Percentiles rank a stretch among this genome's conserved stretches.
Evolutionary conservation across 805 yeast species (phyloP).

Genomic region (Cyberlindnera mycetangii): DNA sequence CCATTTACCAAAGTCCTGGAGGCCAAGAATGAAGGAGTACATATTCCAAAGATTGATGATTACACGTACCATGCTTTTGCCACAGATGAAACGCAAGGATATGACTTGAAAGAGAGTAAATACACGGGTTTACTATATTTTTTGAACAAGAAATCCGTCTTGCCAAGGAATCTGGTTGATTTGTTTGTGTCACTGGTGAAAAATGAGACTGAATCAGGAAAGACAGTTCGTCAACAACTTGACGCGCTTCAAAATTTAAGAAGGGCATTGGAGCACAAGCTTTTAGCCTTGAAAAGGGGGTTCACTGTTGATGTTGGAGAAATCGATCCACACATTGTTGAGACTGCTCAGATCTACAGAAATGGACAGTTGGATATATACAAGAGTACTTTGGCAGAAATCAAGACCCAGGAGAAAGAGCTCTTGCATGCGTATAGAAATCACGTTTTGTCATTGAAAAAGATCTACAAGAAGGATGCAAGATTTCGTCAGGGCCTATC

Average conservation of each 20-base stretch:
- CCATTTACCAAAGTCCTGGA: slow-evolving; percentile 27
- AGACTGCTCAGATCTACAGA: slow-evolving; percentile 42
- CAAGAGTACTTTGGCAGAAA: slow-evolving; percentile 38
- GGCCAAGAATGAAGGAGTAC: slow-evolving; percentile 36
- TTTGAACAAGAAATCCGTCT: slow-evolving; percentile 26
- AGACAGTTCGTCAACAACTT: slow-evolving; percentile 50
- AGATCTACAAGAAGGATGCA: slow-evolving; percentile 49
- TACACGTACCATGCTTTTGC: slow-evolving; percentile 39
- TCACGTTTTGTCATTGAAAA: slow-evolving; percentile 47
- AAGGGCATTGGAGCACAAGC: slow-evolving; percentile 51
- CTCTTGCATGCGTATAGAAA: slow-evolving; percentile 41
- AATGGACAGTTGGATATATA: slow-evolving; percentile 48
- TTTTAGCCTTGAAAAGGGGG: slow-evolving; percentile 23
- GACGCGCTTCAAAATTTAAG: slow-evolving; percentile 57
- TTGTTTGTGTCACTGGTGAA: slow-evolving; percentile 30
- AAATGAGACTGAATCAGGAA: slow-evolving; percentile 35
- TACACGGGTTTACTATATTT: slow-evolving; percentile 34
- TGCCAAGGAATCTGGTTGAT: slow-evolving; percentile 27
- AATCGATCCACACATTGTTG: slow-evolving; percentile 23
- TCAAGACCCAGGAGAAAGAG: slow-evolving; percentile 50
- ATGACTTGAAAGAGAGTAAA: slow-evolving; percentile 15
- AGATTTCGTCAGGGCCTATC: slow-evolving; percentile 45
- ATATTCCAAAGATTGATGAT: slow-evolving; percentile 37
- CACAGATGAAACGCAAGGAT: slow-evolving; percentile 14
- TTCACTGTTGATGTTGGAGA: slow-evolving; percentile 2